Evolutionary conservation across 805 yeast species (phyloP).

Genomic region (Clavispora phyllophila): DNA sequence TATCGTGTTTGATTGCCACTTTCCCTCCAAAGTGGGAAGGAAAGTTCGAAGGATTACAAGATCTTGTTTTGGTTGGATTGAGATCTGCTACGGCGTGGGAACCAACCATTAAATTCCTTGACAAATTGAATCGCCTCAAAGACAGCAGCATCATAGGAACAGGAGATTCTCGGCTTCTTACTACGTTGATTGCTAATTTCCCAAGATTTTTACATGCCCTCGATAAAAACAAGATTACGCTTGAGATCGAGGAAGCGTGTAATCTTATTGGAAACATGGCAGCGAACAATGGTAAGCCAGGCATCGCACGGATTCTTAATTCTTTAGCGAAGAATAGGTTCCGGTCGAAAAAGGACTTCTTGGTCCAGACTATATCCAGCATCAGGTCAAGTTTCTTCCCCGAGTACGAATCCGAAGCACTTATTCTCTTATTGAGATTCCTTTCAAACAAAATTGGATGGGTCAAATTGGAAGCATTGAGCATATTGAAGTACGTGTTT

Average conservation of each 20-base stretch:
- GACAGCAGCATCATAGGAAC: constrained; percentile 77
- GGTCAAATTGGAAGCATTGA: constrained; percentile 79
- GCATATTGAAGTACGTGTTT: constrained; percentile 64
- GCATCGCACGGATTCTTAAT: constrained; percentile 65
- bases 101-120: constrained; percentile 67
- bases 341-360: constrained; percentile 85
- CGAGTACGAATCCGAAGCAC: constrained; percentile 63
- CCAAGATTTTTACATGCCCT: constrained; percentile 84
- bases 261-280: constrained; percentile 53
- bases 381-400: constrained; percentile 70
- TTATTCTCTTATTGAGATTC: constrained; percentile 73
- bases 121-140: constrained; percentile 58
- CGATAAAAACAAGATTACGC: constrained; percentile 44
- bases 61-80: constrained; percentile 73
- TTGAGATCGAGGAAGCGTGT: constrained; percentile 45
- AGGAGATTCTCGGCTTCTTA: constrained; percentile 61
- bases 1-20: constrained; percentile 72
- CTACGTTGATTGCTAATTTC: constrained; percentile 69
- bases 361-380: constrained; percentile 71
- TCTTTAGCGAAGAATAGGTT: constrained; percentile 77
- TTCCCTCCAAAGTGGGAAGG: constrained; percentile 98
- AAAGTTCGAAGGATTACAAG: constrained; percentile 82
- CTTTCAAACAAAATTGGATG: constrained; percentile 71
- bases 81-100: constrained; percentile 79
- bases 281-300: constrained; percentile 46